A percentile compares a stretch with the other conserved stretches of the same genome.
Conservation (phyloP, 2,329 filamentous ascomycete species). For the Aspergillus japonicus region DNA sequence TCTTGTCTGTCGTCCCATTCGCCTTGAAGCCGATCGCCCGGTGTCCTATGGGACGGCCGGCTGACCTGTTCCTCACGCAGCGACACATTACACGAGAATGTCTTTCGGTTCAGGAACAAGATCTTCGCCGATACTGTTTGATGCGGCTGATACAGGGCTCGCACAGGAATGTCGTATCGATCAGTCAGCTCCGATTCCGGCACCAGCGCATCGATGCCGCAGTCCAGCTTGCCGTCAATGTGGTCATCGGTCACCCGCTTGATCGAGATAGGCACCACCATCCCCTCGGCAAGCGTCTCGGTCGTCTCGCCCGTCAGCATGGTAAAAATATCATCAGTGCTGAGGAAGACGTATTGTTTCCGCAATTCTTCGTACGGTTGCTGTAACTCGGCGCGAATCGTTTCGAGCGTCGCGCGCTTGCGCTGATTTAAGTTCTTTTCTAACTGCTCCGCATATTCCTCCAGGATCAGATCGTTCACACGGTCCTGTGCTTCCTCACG, state of each 20-base stretch:
- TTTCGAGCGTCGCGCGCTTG: conserved; percentile 93
- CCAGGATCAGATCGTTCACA: conserved; percentile 91
- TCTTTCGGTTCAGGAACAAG: conserved; percentile 80
- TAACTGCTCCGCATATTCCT: conserved; percentile 95
- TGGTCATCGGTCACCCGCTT: conserved; percentile 88
- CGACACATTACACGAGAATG: conserved; percentile 78
- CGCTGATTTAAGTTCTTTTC: conserved; percentile 89
- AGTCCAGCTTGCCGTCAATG: conserved; percentile 89
- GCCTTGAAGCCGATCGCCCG: conserved; percentile 66
- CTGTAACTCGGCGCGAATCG: conserved; percentile 89
- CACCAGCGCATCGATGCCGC: conserved; percentile 85
- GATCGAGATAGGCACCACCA: conserved; percentile 89
- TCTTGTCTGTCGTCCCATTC: conserved; percentile 89
- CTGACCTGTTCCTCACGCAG: conserved; percentile 78
- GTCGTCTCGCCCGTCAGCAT: conserved; percentile 94
- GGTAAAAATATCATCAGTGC: conserved; percentile 80
- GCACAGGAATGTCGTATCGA: conserved; percentile 64
- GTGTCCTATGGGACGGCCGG: conserved; percentile 65
- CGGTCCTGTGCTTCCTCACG: conserved; percentile 90
- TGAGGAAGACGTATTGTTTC: conserved; percentile 70
- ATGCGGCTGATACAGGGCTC: conserved; percentile 71
- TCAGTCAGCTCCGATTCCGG: conserved; percentile 79
- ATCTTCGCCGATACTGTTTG: conserved; percentile 90
- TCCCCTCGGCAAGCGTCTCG: conserved; percentile 78
- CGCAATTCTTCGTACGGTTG: conserved; percentile 92